Percentiles rank a stretch among this genome's conserved stretches.
phyloP scores from a whole-genome alignment of 495 filamentous ascomycete species.

The Apiosordaria backusii region DNA sequence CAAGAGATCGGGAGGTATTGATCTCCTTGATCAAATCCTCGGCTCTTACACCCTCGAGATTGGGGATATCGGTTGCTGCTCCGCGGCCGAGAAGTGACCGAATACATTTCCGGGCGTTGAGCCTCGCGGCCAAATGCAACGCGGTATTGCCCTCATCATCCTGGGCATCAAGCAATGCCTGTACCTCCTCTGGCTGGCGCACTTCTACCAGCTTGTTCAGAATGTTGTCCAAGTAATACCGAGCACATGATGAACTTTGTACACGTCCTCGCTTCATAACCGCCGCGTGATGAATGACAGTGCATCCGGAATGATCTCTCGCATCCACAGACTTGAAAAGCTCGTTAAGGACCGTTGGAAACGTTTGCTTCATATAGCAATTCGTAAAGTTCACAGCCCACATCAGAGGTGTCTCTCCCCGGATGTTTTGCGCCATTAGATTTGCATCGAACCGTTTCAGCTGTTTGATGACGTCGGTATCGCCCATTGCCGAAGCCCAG shows the following conservation, averaged over 20 bases:
- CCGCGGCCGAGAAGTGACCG: slow-evolving; percentile 65
- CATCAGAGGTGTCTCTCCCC: slow-evolving; percentile 92
- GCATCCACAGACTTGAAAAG: slow-evolving; percentile 71
- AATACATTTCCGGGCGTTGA: slow-evolving; percentile 70
- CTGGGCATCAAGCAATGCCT: slow-evolving; percentile 64
- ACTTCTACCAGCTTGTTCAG: slow-evolving; percentile 75
- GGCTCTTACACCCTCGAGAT: slow-evolving; percentile 73
- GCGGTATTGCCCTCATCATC: slow-evolving; percentile 87
- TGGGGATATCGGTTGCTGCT: slow-evolving; percentile 74
- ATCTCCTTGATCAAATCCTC: slow-evolving; percentile 65
- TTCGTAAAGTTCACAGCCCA: slow-evolving; percentile 94
- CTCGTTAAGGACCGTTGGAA: slow-evolving; percentile 74
- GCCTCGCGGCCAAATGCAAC: slow-evolving; percentile 77
- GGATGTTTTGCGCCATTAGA: slow-evolving; percentile 61
- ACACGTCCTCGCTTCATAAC: slow-evolving; percentile 70
- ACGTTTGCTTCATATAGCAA: slow-evolving; percentile 85
- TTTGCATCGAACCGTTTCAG: slow-evolving; percentile 73
- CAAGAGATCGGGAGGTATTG: slow-evolving; percentile 47
- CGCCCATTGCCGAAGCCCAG: slow-evolving; percentile 98
- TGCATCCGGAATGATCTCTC: slow-evolving; percentile 72
- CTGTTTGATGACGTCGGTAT: slow-evolving; percentile 83
- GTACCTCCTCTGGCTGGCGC: slow-evolving; percentile 62
- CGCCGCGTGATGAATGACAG: slow-evolving; percentile 89
- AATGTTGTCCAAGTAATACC: slow-evolving; percentile 90
- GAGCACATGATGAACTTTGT: slow-evolving; percentile 74